Percentiles rank a stretch among this genome's conserved stretches.
phyloP scores from a whole-genome alignment of 306 rosid genomes.

The Trifolium repens region DNA sequence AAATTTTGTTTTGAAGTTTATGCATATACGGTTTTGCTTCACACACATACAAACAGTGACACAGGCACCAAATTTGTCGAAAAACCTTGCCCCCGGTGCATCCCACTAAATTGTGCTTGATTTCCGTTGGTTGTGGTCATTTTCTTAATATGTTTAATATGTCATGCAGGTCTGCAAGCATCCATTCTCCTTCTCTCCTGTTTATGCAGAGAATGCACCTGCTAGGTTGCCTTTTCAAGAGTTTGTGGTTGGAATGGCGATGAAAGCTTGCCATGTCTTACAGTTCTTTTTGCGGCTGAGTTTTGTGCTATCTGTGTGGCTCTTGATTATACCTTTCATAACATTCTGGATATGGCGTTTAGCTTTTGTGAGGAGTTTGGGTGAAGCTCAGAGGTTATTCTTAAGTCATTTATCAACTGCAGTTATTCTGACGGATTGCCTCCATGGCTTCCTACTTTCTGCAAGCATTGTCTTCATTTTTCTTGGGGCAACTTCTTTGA shows the following conservation, averaged over 20 bases:
- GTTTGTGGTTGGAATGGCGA: constrained; percentile 94
- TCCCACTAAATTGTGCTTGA: neutral
- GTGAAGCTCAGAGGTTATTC: constrained; percentile 95
- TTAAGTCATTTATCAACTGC: constrained; percentile 87
- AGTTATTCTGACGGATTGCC: constrained; percentile 92
- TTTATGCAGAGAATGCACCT: constrained; percentile 97
- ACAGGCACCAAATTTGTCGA: neutral
- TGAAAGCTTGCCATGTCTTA: constrained; percentile 97
- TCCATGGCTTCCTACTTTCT: constrained; percentile 96
- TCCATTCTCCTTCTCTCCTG: constrained; percentile 95
- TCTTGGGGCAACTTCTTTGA: constrained; percentile 96
- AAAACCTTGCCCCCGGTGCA: neutral
- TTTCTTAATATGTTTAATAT: constrained; percentile 29
- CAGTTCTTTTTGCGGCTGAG: constrained; percentile 93
- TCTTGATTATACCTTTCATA: constrained; percentile 92
- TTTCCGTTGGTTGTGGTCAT: neutral
- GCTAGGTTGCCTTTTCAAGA: constrained; percentile 96
- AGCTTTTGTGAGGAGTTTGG: constrained; percentile 97
- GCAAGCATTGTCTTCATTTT: constrained; percentile 97
- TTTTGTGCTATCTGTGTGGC: constrained; percentile 98
- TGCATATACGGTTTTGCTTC: constrained; percentile 22
- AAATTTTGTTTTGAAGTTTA: constrained; percentile 16
- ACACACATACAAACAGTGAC: neutral
- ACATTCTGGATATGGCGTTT: constrained; percentile 99
- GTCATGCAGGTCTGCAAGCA: constrained; percentile 92